Conservation (phyloP, 2,329 filamentous ascomycete genomes). For the Geosmithia flava region DNA sequence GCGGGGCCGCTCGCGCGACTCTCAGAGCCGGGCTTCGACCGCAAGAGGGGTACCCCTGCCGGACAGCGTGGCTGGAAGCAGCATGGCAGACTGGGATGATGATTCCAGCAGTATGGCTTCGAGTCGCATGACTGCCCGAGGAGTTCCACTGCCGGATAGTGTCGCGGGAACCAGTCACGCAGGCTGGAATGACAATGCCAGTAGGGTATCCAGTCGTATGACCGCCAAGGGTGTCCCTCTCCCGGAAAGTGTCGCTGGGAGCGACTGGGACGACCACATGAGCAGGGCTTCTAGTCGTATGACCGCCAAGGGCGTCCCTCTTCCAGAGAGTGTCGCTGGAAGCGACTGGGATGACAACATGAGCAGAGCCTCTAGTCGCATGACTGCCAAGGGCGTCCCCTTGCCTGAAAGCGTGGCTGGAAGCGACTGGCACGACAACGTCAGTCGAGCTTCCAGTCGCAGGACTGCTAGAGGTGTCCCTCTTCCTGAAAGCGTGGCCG, state of each 20-base stretch:
- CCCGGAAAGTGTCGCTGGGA: not conserved
- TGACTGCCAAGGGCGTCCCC: not conserved
- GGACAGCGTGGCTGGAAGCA: not conserved
- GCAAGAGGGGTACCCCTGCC: not conserved
- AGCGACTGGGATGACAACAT: not conserved
- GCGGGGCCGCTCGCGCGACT: not conserved
- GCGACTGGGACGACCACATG: not conserved
- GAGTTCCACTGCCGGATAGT: not conserved
- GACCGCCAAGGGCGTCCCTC: constrained; percentile 1
- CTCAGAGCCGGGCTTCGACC: not conserved
- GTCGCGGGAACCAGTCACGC: not conserved
- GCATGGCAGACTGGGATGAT: not conserved
- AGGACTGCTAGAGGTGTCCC: not conserved
- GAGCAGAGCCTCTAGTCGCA: not conserved
- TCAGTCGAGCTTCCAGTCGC: not conserved
- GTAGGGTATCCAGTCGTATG: not conserved
- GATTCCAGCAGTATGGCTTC: not conserved
- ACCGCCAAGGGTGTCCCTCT: not conserved
- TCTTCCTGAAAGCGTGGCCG: no score
- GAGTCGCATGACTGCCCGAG: constrained; percentile 1
- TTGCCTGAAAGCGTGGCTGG: constrained; percentile 10
- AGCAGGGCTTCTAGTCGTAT: not conserved
- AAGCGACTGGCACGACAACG: not conserved
- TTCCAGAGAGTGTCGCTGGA: constrained; percentile 11
- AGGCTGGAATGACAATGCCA: not conserved